Base-by-base conservation (phyloP, 495 filamentous ascomycete species). In the Neurospora tetraspora region DNA sequence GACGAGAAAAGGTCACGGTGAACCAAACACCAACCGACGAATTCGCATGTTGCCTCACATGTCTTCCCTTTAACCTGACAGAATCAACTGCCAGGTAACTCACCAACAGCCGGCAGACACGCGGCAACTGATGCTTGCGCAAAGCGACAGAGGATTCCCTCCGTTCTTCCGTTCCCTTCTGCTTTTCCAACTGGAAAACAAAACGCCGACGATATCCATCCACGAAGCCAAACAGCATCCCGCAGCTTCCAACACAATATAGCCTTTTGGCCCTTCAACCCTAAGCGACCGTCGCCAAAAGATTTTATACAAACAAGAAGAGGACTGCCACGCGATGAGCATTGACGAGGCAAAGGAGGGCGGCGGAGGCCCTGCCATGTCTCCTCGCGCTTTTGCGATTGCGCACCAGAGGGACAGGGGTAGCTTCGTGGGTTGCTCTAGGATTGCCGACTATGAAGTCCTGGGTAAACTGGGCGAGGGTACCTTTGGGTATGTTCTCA, bases 391-490 rank as follows among this genome's bases (percentile, higher is more conserved):
- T 20, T 85, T 85, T 71, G 85, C 85, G 53, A 75, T 83, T 20
- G 79, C 80, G 23, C 83, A 86, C 71, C 82, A 82, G 69, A 80
- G 85, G 20, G 82, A 81, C 9, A 79, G 76, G 73, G 73, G 86
- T 8, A 86, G 88, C 73, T 99, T 96, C 78, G 82, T 84, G 69
- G 96, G 96, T 38, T 97, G 94, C 83, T 95, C 94, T 27, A 91
- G 87, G 71, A 98, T 99, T 75, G 85, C 84, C 65, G 91, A 96
- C 71, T 99, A 97, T 79, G 93, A 97, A 74, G 86, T 97, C 27
- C 81, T 94, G 73, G 91, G 90, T 69, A 99, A 99, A 84, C 88
- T 99, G 69, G 96, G 96, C 74, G 96, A 99, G 81, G 96, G 96
- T 70, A 99, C 96, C 23, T 99, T 99, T 82, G 96, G 95, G 92